Conservation (phyloP, 1,284 basidiomycete genomes). For the Ceratorhiza oryzae-sativae region DNA sequence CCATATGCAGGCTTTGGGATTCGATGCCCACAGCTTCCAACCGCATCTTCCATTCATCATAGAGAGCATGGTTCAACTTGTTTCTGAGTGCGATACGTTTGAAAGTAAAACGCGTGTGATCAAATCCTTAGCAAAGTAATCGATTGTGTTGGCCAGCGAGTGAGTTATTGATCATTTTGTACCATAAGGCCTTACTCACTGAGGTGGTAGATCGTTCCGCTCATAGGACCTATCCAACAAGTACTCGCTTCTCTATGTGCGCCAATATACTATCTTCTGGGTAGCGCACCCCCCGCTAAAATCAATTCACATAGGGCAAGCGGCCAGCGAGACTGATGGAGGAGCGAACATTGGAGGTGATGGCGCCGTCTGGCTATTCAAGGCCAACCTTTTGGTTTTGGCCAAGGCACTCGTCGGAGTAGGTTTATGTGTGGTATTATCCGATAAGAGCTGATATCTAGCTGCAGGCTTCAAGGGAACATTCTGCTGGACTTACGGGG, state of each 20-base stretch:
- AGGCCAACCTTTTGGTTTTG: constrained; percentile 73
- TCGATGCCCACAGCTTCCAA: constrained; percentile 64
- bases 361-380: constrained; percentile 67
- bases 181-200: background rate
- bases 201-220: constrained; percentile 69
- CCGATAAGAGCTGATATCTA: background rate
- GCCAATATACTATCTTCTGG: constrained; percentile 46
- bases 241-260: constrained; percentile 62
- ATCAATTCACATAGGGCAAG: constrained; percentile 23
- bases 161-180: constrained; percentile 49
- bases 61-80: constrained; percentile 69
- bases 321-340: constrained; percentile 46
- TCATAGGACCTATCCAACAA: constrained; percentile 71
- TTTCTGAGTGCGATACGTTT: constrained; percentile 76
- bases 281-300: background rate
- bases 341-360: constrained; percentile 72
- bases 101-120: constrained; percentile 81
- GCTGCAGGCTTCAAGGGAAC: constrained; percentile 65
- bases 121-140: constrained; percentile 76
- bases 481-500: constrained; percentile 62
- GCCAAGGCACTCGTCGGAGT: constrained; percentile 78
- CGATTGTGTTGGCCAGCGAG: constrained; percentile 67
- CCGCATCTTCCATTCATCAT: constrained; percentile 66
- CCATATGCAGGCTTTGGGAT: constrained; percentile 61
- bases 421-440: constrained; percentile 43